Percentiles rank a stretch among this genome's conserved stretches.
These are phyloP conservation scores for Phoenix dactylifera DNA, from an alignment of 176 grass and related monocot genomes.

Conservation along the genomic window DNA sequence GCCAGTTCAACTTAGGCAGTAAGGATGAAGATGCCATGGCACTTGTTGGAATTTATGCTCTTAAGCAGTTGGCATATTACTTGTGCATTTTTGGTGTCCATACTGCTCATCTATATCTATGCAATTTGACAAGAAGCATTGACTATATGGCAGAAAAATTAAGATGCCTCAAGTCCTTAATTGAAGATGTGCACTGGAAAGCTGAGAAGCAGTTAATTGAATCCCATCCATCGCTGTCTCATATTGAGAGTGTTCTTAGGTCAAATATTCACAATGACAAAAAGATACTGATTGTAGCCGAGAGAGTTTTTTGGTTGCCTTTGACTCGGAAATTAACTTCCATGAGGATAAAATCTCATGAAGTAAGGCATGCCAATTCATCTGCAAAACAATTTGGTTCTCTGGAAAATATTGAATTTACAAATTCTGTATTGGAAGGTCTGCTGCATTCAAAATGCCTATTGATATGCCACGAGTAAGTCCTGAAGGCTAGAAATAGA, in stretches of 20 bases:
- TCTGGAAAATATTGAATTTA: constrained; percentile 14
- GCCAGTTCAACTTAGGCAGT: constrained; percentile 13
- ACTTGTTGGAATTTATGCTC: constrained; percentile 44
- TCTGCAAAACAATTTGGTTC: constrained; percentile 24
- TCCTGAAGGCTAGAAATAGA: constrained; percentile 2
- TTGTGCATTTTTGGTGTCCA: constrained; percentile 73
- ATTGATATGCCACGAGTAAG: constrained; percentile 59
- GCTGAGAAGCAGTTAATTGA: constrained; percentile 29
- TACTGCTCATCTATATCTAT: constrained; percentile 52
- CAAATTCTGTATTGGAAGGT: constrained; percentile 29
- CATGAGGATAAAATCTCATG: constrained; percentile 42
- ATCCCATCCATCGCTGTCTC: constrained; percentile 51
- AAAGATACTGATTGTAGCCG: constrained; percentile 51
- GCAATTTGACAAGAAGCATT: constrained; percentile 40
- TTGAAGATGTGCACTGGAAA: constrained; percentile 35
- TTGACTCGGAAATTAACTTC: constrained; percentile 46
- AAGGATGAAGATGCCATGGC: constrained; percentile 34
- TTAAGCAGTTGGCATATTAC: constrained; percentile 65
- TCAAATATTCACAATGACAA: constrained; percentile 18
- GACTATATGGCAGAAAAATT: constrained; percentile 37
- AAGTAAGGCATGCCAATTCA: constrained; percentile 14
- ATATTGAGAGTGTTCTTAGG: constrained; percentile 42
- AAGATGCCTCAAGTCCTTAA: constrained; percentile 36
- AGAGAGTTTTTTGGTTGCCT: constrained; percentile 58
- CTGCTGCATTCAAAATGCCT: constrained; percentile 38